Base-by-base conservation (phyloP, 2,329 filamentous ascomycete genomes). In the Blumeria hordei region DNA sequence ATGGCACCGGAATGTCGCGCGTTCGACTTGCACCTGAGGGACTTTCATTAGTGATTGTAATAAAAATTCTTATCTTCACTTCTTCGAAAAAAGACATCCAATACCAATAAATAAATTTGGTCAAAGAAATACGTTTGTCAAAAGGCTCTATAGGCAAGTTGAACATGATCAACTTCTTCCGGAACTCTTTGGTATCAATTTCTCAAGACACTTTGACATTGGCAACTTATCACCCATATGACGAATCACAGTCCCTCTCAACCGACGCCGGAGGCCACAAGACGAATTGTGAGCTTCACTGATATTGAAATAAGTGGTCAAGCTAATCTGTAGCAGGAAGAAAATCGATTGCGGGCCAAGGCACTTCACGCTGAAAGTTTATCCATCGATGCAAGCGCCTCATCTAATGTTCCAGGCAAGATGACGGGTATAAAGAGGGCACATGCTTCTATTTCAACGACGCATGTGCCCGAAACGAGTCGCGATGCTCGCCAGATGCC, bases 281-380 rank as follows among this genome's bases (percentile, higher is more conserved):
- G 73, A 58, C 71, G 74, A 61, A 77, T 78, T 56, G 76, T 78
- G 63, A 63, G 74, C 63, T 43, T 0, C 6, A 14, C 28, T 37
- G 45, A n/a, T 11, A 12, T 36, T n/a, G 21, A 28, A 28, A 28
- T 28, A 4, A 11, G 11, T 5, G 10, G 53, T 3, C 39, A 28
- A 33, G 12, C 49, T 60, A 41, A 59, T 54, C 52, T 6, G 35
- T 21, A 8, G 14, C 57, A 92, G 85, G 90, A 95, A 77, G 80
- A 90, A 67, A 88, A 81, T 62, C 79, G 90, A 18, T 76, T 95
- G 34, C 85, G 81, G 69, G 86, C 92, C 55, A 96, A 95, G 74
- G 88, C 88, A 2, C 80, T 88, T 63, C 79, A 81, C 36, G 78
- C 81, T 57, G 68, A 72, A 58, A n/a, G 14, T n/a, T 12, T 16